These are phyloP conservation scores for Barnettozyma pratensis DNA, from an alignment of 805 yeast genomes.

Conservation along the genomic window DNA sequence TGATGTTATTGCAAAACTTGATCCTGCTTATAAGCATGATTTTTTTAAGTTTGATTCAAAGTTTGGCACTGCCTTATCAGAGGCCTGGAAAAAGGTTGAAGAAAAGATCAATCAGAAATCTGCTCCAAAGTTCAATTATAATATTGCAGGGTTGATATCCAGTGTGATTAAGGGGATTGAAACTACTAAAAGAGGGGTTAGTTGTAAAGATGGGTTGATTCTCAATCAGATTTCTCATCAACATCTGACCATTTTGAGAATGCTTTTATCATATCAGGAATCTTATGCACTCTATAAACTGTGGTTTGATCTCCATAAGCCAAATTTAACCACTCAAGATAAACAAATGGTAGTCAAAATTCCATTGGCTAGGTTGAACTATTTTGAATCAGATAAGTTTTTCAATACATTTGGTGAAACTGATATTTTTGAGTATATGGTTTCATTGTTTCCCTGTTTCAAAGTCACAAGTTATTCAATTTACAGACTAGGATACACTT, in stretches of 20 bases:
- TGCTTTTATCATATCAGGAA: constrained; percentile 1
- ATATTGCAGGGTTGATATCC: constrained; percentile 34
- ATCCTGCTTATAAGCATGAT: constrained; percentile 4
- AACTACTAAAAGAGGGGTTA: constrained; percentile 52
- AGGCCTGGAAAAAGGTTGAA: constrained; percentile 6
- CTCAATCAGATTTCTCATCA: constrained; percentile 60
- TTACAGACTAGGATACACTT: constrained; percentile 43
- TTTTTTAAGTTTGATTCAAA: constrained; percentile 2
- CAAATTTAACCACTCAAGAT: neutral
- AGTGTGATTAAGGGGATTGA: constrained; percentile 63
- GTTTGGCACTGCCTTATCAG: constrained; percentile 7
- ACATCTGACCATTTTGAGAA: constrained; percentile 50
- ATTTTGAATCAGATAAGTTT: constrained; percentile 30
- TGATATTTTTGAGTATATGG: constrained; percentile 51
- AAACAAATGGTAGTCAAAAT: neutral
- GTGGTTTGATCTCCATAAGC: constrained; percentile 31
- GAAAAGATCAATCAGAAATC: constrained; percentile 30
- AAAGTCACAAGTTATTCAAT: constrained; percentile 42
- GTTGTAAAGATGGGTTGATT: constrained; percentile 36
- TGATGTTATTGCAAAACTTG: constrained; percentile 3
- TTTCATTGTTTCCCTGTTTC: constrained; percentile 45
- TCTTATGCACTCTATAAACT: constrained; percentile 19
- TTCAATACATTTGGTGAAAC: constrained; percentile 32
- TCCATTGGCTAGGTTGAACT: constrained; percentile 28
- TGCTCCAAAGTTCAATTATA: constrained; percentile 20